Percentiles rank a stretch among this genome's conserved stretches.
Evolutionary conservation across 495 filamentous ascomycete genomes (phyloP).

Genomic region (Daldinia childiae): DNA sequence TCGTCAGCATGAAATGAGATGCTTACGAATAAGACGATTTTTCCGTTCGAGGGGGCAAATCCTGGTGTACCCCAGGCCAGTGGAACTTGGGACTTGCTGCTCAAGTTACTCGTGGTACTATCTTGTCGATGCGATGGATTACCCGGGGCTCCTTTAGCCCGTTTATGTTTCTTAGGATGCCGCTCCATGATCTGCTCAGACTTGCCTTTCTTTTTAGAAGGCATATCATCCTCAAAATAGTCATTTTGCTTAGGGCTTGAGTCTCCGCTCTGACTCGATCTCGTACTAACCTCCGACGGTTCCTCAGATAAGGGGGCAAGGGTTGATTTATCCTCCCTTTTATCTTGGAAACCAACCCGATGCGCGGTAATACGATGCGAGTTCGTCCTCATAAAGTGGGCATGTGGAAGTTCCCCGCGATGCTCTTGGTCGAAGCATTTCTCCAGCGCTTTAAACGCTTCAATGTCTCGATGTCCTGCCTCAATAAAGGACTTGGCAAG

Average conservation of each 20-base stretch:
- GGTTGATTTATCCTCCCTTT: constrained; percentile 47
- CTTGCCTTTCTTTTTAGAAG: constrained; percentile 53
- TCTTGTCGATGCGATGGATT: constrained; percentile 41
- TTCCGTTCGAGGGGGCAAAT: constrained; percentile 45
- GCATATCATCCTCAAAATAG: constrained; percentile 43
- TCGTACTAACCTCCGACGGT: constrained; percentile 36
- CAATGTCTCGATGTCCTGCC: constrained; percentile 70
- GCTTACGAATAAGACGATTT: constrained; percentile 66
- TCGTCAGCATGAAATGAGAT: neutral
- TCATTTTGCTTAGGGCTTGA: constrained; percentile 31
- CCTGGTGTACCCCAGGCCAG: constrained; percentile 42
- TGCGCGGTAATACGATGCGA: constrained; percentile 66
- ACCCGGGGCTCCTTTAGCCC: constrained; percentile 43
- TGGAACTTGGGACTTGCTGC: constrained; percentile 22
- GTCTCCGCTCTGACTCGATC: constrained; percentile 29
- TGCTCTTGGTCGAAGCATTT: constrained; percentile 72
- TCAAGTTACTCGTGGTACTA: constrained; percentile 19
- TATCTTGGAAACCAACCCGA: constrained; percentile 52
- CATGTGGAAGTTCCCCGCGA: constrained; percentile 67
- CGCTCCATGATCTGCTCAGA: constrained; percentile 45
- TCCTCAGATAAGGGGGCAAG: constrained; percentile 41
- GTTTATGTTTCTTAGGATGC: constrained; percentile 45
- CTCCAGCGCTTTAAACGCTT: constrained; percentile 73
- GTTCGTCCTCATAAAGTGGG: constrained; percentile 72
- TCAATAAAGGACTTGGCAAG: constrained; percentile 74